A percentile compares a stretch with the other conserved stretches of the same genome.
Evolutionary conservation across 352 stramenopile species (phyloP).

Genomic region (Plasmopara viticola): DNA sequence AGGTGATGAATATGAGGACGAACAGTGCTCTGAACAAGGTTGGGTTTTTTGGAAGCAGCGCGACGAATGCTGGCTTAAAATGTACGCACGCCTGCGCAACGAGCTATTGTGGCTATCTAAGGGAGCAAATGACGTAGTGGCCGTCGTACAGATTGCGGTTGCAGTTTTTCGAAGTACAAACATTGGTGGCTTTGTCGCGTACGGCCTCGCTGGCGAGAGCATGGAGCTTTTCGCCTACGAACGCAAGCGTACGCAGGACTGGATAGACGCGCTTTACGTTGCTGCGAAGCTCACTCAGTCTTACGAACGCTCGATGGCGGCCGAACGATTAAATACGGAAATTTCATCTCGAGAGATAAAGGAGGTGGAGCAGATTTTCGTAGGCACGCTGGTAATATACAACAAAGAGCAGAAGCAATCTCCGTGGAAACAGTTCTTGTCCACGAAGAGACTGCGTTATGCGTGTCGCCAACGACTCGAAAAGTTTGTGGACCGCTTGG

Average conservation of each 20-base stretch:
- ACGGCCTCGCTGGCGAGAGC: constrained; percentile 46
- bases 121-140: constrained; percentile 28
- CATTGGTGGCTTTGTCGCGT: constrained; percentile 42
- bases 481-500: constrained; percentile 53
- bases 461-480: constrained; percentile 49
- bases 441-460: constrained; percentile 26
- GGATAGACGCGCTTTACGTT: constrained; percentile 64
- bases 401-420: constrained; percentile 46
- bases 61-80: constrained; percentile 64
- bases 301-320: constrained; percentile 36
- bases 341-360: constrained; percentile 22
- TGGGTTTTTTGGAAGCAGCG: constrained; percentile 80
- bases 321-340: constrained; percentile 11
- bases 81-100: constrained; percentile 61
- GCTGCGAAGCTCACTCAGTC: constrained; percentile 45
- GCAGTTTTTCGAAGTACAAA: constrained; percentile 38
- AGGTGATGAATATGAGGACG: constrained; percentile 17
- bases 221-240: constrained; percentile 80
- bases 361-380: constrained; percentile 43
- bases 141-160: constrained; percentile 65
- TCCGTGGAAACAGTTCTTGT: constrained; percentile 40
- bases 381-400: constrained; percentile 65
- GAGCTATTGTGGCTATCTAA: constrained; percentile 67
- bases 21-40: constrained; percentile 32
- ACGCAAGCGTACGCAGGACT: constrained; percentile 37